Evolutionary conservation across 2,329 filamentous ascomycete genomes (phyloP).

Genomic region (Zymoseptoria brevis): DNA sequence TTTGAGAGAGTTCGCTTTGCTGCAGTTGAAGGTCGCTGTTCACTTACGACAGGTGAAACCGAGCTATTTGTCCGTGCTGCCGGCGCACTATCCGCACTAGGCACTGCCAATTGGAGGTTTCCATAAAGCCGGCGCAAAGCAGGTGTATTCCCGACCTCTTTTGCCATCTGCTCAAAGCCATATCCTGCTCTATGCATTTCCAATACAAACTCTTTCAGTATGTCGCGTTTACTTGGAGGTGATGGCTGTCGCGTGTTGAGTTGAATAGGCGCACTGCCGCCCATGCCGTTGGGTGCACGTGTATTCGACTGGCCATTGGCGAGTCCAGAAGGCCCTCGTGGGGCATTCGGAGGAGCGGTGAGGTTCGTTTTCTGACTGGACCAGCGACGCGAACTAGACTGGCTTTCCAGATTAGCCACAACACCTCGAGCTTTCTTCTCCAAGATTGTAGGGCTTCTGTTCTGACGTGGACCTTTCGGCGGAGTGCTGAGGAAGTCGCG

Average conservation of each 20-base stretch:
- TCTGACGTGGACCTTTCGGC: slow-evolving; percentile 23
- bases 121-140: slow-evolving; percentile 59
- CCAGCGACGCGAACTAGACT: not conserved
- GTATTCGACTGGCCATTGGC: not conserved
- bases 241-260: not conserved
- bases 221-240: slow-evolving; percentile 8
- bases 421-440: not conserved
- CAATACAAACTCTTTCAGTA: slow-evolving; percentile 22
- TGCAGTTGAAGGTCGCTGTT: slow-evolving; percentile 3
- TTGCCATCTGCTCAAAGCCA: slow-evolving; percentile 63
- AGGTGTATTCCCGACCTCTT: slow-evolving; percentile 60
- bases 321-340: not conserved
- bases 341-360: not conserved
- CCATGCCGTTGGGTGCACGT: not conserved
- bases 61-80: not conserved
- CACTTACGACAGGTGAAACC: not conserved
- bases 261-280: not conserved
- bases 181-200: slow-evolving; percentile 52
- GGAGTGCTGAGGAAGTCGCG: slow-evolving; percentile 22
- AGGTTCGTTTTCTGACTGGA: not conserved
- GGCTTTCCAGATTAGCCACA: not conserved
- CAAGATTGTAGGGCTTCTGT: slow-evolving; percentile 4
- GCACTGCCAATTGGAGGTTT: slow-evolving; percentile 48
- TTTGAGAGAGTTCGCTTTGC: slow-evolving; percentile 24
- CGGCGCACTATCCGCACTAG: slow-evolving; percentile 1